These are phyloP conservation scores for Nasturtium officinale DNA, from an alignment of 345 rosid species.

Conservation along the genomic window DNA sequence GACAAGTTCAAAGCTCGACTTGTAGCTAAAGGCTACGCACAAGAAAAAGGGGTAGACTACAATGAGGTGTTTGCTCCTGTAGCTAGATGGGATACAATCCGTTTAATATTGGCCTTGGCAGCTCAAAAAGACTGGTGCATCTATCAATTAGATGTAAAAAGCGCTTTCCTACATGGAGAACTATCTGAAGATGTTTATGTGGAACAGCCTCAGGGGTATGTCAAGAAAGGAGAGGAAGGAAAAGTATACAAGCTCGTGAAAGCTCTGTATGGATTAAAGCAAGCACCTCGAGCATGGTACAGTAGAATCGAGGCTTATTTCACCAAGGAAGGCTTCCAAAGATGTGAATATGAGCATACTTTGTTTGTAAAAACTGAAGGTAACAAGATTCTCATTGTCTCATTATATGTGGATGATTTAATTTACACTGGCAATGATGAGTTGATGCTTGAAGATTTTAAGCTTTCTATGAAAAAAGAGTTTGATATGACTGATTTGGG, in stretches of 20 bases:
- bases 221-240: background rate
- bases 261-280: background rate
- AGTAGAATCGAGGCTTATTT: background rate
- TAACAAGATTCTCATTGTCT: background rate
- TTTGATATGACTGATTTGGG: background rate
- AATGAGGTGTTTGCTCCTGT: background rate
- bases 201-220: background rate
- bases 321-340: background rate
- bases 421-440: background rate
- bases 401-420: background rate
- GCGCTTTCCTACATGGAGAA: background rate
- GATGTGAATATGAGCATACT: background rate
- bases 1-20: background rate
- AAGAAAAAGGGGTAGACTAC: background rate
- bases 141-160: background rate
- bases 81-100: background rate
- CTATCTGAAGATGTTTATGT: background rate
- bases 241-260: background rate
- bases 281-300: background rate
- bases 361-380: background rate
- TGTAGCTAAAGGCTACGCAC: background rate
- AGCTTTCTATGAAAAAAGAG: background rate
- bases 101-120: background rate
- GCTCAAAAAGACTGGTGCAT: background rate
- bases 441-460: background rate